Evolutionary conservation across 257 asterid species (phyloP).

Genomic region (Ballota nigra): DNA sequence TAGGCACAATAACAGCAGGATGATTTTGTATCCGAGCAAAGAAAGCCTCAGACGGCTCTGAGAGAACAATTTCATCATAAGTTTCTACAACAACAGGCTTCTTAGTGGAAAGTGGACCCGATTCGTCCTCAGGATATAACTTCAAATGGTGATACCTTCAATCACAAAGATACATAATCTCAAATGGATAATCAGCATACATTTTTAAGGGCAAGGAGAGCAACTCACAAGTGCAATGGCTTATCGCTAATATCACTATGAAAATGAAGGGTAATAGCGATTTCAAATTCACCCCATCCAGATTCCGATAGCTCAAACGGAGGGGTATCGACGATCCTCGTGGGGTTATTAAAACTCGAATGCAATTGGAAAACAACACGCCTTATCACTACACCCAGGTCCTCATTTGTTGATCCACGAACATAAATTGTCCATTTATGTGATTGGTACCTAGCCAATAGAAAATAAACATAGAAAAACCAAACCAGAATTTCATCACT

Average conservation of each 20-base stretch:
- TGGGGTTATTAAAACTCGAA: conserved; percentile 90
- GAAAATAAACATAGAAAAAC: conserved; percentile 7
- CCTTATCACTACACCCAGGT: conserved; percentile 75
- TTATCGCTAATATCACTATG: conserved; percentile 71
- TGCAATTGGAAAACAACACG: conserved; percentile 89
- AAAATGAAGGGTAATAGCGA: conserved; percentile 84
- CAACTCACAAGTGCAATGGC: conserved; percentile 91
- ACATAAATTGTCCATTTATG: conserved; percentile 93
- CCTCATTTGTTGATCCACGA: conserved; percentile 89
- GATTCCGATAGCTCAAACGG: conserved; percentile 90
- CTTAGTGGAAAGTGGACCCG: conserved; percentile 70
- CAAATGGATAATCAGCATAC: background rate
- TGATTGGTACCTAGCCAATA: conserved; percentile 59
- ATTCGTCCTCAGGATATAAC: conserved; percentile 82
- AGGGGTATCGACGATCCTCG: conserved; percentile 66
- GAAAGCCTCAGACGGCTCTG: conserved; percentile 81
- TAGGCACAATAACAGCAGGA: conserved; percentile 70
- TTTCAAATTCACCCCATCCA: conserved; percentile 99
- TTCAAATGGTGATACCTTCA: conserved; percentile 77
- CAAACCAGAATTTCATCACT: conserved; percentile 29
- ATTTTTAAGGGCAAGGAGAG: conserved; percentile 16
- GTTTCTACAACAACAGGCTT: conserved; percentile 82
- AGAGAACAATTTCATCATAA: conserved; percentile 81
- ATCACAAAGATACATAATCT: background rate
- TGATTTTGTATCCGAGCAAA: conserved; percentile 75